Evolutionary conservation across 129 eudicot species (phyloP), one percentile per base, ranked within the genome.

Genomic region (Escallonia herrerae): DNA sequence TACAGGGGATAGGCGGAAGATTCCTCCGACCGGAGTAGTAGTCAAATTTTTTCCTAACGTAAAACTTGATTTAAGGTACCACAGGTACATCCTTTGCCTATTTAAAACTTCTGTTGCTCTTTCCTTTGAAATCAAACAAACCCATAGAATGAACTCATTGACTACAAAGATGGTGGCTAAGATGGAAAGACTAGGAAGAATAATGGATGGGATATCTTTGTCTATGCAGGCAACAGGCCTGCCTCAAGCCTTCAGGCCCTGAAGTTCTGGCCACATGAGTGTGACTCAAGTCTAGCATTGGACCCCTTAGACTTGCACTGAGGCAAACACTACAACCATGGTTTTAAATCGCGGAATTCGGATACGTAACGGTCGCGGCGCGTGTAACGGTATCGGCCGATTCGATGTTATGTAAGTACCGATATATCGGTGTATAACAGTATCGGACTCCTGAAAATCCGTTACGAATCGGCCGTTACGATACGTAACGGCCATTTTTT

Each of bases 181-280:
- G 3, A 4, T 22, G 69, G 43, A 74, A 71, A 69, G 15, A 52
- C 6, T 22, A 9, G 13, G 12, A 33, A 70, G 11, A 15, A 15
- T 1, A 8, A 77, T 11, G 75, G 87, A 75, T 91, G 83, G 67
- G 60, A 77, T 79, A 91, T 90, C 97, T 76, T 76, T 73, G 61
- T 90, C 95, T 72, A 69, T 80, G 69, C 76, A 79, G 97, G 84
- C 95, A 74, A 76, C 57, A 73, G 67, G 97, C 87, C 78, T 70
- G 76, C 69, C 83, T 90, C 97, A 87, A 63, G 43, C 52, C 66
- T 22, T 22, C 33, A 22, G 33, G 33, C 33, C 33, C 33, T 1
- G 33, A 22, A 22, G 33, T 22, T 48, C 46, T 14, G 38, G 66
- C 39, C 41, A 67, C 6, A 80, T 60, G 88, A 87, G 96, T 91